phyloP scores from a whole-genome alignment of 2,329 filamentous ascomycete species.

The Beauveria asiatica region DNA sequence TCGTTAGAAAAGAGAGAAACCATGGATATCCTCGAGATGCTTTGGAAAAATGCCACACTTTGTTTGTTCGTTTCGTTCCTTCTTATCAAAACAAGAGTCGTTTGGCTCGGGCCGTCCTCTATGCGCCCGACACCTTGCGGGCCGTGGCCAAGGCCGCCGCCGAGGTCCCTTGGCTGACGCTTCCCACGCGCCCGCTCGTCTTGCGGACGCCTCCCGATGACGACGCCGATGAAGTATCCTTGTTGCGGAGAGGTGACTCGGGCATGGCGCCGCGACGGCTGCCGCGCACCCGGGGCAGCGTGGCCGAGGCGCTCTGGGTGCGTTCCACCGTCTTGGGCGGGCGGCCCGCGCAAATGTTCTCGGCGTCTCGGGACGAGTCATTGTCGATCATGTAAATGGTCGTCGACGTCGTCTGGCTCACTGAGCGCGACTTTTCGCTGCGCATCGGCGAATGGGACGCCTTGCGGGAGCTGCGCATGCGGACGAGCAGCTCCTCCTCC shows the following conservation, averaged over 20 bases:
- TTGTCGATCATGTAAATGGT: slow-evolving; percentile 54
- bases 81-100: slow-evolving; percentile 11
- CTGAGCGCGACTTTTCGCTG: slow-evolving; percentile 56
- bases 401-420: slow-evolving; percentile 69
- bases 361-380: slow-evolving; percentile 59
- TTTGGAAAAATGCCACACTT: slow-evolving; percentile 12
- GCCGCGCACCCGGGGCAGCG: slow-evolving; percentile 55
- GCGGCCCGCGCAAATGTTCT: slow-evolving; percentile 57
- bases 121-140: slow-evolving; percentile 45
- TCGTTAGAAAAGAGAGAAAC: slow-evolving; percentile 25
- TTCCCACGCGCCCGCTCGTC: slow-evolving; percentile 57
- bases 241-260: slow-evolving; percentile 42
- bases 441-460: slow-evolving; percentile 53
- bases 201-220: slow-evolving; percentile 47
- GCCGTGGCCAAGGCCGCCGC: slow-evolving; percentile 35
- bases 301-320: slow-evolving; percentile 44
- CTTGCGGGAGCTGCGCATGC: slow-evolving; percentile 61
- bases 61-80: not conserved
- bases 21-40: not conserved
- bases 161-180: slow-evolving; percentile 38
- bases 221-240: slow-evolving; percentile 28
- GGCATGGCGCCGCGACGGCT: slow-evolving; percentile 42
- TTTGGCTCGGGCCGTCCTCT: slow-evolving; percentile 19
- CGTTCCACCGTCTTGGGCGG: slow-evolving; percentile 51
- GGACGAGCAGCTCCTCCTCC: slow-evolving; percentile 75